Evolutionary conservation across 1,284 basidiomycete genomes (phyloP).

Genomic region (Microbotryum lychnidis-dioicae): DNA sequence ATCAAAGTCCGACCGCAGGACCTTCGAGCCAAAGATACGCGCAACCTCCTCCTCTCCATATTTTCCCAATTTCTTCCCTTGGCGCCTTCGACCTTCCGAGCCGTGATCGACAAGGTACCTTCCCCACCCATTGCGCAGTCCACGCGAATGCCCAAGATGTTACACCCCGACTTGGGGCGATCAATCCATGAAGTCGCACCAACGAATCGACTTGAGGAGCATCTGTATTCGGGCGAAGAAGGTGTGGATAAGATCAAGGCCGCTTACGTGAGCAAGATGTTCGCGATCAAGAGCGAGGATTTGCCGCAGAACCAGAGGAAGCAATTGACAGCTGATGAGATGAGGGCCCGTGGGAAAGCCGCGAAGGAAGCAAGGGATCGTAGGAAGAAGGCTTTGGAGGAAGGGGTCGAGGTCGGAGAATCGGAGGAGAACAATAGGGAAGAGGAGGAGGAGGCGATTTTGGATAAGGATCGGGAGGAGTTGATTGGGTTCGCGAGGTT

Average conservation of each 20-base stretch:
- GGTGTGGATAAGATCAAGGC: slow-evolving; percentile 55
- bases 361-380: slow-evolving; percentile 36
- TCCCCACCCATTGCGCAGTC: slow-evolving; percentile 75
- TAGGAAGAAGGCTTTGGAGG: slow-evolving; percentile 38
- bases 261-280: slow-evolving; percentile 97
- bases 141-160: slow-evolving; percentile 76
- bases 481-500: slow-evolving; percentile 87
- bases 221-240: slow-evolving; percentile 64
- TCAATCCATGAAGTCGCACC: slow-evolving; percentile 49
- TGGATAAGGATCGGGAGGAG: slow-evolving; percentile 20
- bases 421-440: not conserved
- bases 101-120: slow-evolving; percentile 85
- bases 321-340: slow-evolving; percentile 73
- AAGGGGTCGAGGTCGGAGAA: slow-evolving; percentile 15
- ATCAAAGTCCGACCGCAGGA: slow-evolving; percentile 83
- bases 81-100: slow-evolving; percentile 84
- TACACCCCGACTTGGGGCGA: slow-evolving; percentile 64
- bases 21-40: slow-evolving; percentile 81
- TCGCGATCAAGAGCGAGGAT: slow-evolving; percentile 70
- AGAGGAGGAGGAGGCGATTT: slow-evolving; percentile 20
- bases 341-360: slow-evolving; percentile 53
- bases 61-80: slow-evolving; percentile 95
- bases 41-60: slow-evolving; percentile 72
- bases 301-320: slow-evolving; percentile 77
- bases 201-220: slow-evolving; percentile 69